Evolutionary conservation across 768 basidiomycete species (phyloP).

Genomic region (Lactifluus hygrophoroides): DNA sequence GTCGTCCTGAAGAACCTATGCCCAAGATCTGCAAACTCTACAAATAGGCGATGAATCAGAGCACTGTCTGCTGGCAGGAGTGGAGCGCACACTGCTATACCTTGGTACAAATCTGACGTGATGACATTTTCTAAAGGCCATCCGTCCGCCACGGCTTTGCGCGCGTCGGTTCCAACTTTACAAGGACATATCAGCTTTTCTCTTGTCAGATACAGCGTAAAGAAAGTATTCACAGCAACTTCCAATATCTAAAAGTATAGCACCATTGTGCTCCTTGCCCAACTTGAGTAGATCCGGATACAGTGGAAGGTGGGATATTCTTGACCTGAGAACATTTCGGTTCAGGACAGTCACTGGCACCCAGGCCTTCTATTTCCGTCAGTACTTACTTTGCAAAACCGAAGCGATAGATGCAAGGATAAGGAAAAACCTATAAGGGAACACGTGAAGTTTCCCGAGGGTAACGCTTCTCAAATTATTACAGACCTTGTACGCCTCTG

Average conservation of each 20-base stretch:
- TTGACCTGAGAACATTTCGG: background rate
- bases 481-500: constrained; percentile 26
- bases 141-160: constrained; percentile 36
- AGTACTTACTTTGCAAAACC: background rate
- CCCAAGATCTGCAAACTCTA: constrained; percentile 55
- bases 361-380: background rate
- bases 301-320: background rate
- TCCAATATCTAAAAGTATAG: constrained; percentile 38
- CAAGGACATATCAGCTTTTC: background rate
- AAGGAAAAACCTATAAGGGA: background rate
- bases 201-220: background rate
- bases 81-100: no score
- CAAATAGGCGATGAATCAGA: background rate
- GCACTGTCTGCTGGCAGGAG: no score
- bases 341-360: background rate
- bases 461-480: background rate
- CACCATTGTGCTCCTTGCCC: no score
- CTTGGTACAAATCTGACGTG: constrained; percentile 32
- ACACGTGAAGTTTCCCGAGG: background rate
- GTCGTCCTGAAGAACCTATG: constrained; percentile 51
- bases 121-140: constrained; percentile 34
- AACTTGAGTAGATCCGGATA: constrained; percentile 3
- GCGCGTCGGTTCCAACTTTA: constrained; percentile 36
- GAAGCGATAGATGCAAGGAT: constrained; percentile 6
- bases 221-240: constrained; percentile 35